Evolutionary conservation across 1,284 basidiomycete genomes (phyloP).

Genomic region (Sporisorium scitamineum): DNA sequence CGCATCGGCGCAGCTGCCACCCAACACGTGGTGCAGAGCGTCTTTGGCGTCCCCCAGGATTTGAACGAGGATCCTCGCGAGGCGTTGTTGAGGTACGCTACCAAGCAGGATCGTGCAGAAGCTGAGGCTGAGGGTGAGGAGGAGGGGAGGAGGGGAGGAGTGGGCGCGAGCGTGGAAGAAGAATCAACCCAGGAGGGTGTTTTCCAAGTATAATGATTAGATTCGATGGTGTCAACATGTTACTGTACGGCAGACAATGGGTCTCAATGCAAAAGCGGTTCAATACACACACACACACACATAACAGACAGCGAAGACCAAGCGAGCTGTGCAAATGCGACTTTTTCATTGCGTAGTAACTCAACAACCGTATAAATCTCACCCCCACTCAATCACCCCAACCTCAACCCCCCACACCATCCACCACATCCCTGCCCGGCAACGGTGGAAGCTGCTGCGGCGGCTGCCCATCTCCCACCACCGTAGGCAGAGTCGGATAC

Average conservation of each 20-base stretch:
- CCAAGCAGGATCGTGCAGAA: too few relatives aligned
- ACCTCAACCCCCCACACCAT: conserved; percentile 11
- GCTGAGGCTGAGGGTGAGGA: too few relatives aligned
- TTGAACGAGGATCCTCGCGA: conserved; percentile 82
- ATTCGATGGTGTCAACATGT: too few relatives aligned
- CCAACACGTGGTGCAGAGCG: conserved; percentile 90
- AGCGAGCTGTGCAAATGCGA: too few relatives aligned
- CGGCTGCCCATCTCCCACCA: not conserved
- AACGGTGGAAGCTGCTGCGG: conserved; percentile 8
- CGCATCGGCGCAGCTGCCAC: conserved; percentile 94
- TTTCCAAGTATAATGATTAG: conserved; percentile 32
- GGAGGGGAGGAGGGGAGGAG: conserved; percentile 72
- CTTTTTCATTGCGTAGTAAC: too few relatives aligned
- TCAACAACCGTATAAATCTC: not conserved
- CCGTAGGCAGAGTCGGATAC: conserved; percentile 33
- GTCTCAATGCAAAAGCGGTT: not conserved
- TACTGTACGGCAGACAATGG: too few relatives aligned
- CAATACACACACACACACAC: not conserved
- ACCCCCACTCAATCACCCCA: not conserved
- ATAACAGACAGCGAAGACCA: not conserved
- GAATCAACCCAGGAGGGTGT: conserved; percentile 60
- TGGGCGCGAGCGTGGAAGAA: conserved; percentile 81
- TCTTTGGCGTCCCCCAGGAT: conserved; percentile 73
- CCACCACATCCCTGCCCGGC: not conserved
- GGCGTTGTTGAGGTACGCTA: conserved; percentile 91